Conservation (phyloP, 1,284 basidiomycete genomes). For the Cryptococcus sp. region DNA sequence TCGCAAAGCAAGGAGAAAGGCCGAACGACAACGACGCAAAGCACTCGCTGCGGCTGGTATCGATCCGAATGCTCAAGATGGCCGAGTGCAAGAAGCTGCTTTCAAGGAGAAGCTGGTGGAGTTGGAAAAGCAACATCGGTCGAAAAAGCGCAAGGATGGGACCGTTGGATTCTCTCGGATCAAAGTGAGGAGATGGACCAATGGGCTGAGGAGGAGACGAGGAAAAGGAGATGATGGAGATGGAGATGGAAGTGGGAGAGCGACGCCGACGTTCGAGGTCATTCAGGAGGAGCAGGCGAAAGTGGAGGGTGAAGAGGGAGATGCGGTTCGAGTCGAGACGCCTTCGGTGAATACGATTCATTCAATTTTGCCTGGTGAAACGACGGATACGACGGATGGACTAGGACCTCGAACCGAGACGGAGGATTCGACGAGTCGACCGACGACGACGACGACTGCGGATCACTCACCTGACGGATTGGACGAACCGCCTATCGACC, state of each 20-base stretch:
- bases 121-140: conserved; percentile 27
- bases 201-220: conserved; percentile 14
- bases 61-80: conserved; percentile 26
- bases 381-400: conserved; percentile 1
- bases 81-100: conserved; percentile 12
- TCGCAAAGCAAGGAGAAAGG: conserved; percentile 32
- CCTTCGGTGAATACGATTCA: neutral
- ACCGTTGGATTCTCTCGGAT: conserved; percentile 7
- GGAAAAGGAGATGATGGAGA: conserved; percentile 9
- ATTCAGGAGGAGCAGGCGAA: conserved; percentile 11
- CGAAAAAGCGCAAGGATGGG: conserved; percentile 21
- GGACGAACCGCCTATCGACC: neutral
- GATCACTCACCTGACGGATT: conserved; percentile 1
- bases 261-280: conserved; percentile 7
- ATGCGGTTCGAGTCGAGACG: too few relatives aligned
- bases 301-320: conserved; percentile 5
- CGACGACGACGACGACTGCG: neutral
- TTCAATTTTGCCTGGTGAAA: neutral
- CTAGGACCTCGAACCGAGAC: too few relatives aligned
- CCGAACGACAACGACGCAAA: conserved; percentile 34
- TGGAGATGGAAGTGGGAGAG: neutral
- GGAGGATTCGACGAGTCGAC: neutral
- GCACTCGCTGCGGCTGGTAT: conserved; percentile 37
- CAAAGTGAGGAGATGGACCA: conserved; percentile 36
- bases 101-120: conserved; percentile 33